A percentile compares a stretch with the other conserved stretches of the same genome.
Evolutionary conservation across 257 asterid genomes (phyloP).

Genomic region (Solanum sejunctum): DNA sequence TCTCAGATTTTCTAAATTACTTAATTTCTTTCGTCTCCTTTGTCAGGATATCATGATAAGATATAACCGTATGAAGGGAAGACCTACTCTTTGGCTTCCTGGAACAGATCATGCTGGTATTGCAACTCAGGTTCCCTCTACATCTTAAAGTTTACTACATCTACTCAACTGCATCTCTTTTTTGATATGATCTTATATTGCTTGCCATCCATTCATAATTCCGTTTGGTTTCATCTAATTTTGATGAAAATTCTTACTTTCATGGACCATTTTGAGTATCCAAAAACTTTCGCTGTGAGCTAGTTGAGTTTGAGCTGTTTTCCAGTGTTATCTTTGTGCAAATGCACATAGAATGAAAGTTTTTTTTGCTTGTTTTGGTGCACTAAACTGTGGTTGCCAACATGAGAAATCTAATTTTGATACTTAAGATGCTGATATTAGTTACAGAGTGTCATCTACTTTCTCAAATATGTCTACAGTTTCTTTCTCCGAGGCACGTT

Average conservation of each 20-base stretch:
- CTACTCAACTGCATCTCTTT: neutral
- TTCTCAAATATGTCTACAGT: neutral
- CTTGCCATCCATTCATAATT: neutral
- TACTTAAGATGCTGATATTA: neutral
- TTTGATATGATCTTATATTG: neutral
- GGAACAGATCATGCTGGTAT: conserved; percentile 99
- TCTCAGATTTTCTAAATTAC: neutral
- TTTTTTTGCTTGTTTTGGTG: neutral
- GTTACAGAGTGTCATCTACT: neutral
- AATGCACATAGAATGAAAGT: neutral
- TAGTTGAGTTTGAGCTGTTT: neutral
- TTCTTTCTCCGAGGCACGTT: neutral
- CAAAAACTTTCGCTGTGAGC: neutral
- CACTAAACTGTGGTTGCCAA: neutral
- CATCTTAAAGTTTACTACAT: conserved; percentile 3
- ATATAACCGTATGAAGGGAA: conserved; percentile 88
- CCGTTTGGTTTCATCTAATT: neutral
- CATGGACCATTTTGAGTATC: neutral
- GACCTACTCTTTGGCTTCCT: conserved; percentile 97
- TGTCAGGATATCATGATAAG: conserved; percentile 91
- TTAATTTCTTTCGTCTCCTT: neutral
- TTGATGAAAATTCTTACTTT: neutral
- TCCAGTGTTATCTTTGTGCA: neutral
- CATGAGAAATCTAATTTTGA: neutral
- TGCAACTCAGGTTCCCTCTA: conserved; percentile 82